Conservation (phyloP, 2,329 filamentous ascomycete species). For the Sporothrix mexicana region DNA sequence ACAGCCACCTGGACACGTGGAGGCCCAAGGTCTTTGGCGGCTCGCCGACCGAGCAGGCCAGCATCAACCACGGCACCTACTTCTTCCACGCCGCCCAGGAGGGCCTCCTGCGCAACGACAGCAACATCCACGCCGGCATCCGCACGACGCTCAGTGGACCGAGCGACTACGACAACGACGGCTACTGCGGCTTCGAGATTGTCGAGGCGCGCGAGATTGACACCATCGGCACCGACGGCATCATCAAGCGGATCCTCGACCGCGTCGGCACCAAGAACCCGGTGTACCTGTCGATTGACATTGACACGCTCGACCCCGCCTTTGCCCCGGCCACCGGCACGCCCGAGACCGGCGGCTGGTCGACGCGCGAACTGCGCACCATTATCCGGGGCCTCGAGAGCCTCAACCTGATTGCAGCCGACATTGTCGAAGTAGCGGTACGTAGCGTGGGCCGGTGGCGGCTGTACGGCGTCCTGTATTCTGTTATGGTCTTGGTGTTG, state of each 20-base stretch:
- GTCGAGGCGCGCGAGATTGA: conserved; percentile 70
- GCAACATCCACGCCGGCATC: conserved; percentile 87
- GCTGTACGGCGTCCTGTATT: too few relatives aligned
- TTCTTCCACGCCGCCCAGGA: conserved; percentile 84
- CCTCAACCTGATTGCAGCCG: conserved; percentile 71
- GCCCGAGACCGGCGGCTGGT: conserved; percentile 78
- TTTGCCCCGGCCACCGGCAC: conserved; percentile 79
- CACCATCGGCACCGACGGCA: conserved; percentile 65
- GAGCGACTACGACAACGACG: conserved; percentile 83
- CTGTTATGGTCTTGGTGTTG: too few relatives aligned
- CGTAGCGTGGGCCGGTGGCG: conserved; percentile 34
- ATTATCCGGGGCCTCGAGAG: conserved; percentile 72
- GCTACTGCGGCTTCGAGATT: conserved; percentile 83
- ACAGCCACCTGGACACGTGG: conserved; percentile 73
- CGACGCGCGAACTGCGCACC: conserved; percentile 72
- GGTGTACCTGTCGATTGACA: conserved; percentile 84
- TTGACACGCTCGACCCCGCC: conserved; percentile 85
- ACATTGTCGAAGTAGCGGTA: conserved; percentile 74
- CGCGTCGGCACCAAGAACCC: conserved; percentile 75
- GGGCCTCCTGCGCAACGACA: conserved; percentile 79
- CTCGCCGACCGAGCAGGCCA: conserved; percentile 74
- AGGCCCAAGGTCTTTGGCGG: conserved; percentile 86
- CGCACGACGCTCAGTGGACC: conserved; percentile 79
- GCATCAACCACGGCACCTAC: conserved; percentile 87
- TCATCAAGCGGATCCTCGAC: conserved; percentile 77